phyloP scores from a whole-genome alignment of 108 stramenopile species.

The Cyclotella baltica region DNA sequence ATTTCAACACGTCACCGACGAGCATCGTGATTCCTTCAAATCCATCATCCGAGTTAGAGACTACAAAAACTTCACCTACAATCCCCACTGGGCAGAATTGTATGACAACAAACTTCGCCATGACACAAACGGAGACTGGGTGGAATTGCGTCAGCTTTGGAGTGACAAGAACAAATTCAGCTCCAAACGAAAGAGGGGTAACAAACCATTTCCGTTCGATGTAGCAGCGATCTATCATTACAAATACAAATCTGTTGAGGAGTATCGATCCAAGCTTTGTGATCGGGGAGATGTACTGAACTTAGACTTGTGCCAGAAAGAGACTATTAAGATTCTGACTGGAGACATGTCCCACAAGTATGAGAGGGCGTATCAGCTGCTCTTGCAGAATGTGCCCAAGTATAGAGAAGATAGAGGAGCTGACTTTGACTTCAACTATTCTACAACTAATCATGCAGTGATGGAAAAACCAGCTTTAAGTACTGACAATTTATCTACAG shows the following conservation, averaged over 20 bases:
- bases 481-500: slow-evolving; percentile 1
- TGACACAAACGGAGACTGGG: slow-evolving; percentile 7
- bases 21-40: slow-evolving; percentile 16
- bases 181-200: not conserved
- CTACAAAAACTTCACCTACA: slow-evolving; percentile 15
- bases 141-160: slow-evolving; percentile 9
- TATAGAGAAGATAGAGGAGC: not conserved
- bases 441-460: not conserved
- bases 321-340: not conserved
- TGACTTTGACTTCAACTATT: not conserved
- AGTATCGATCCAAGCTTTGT: slow-evolving; percentile 16
- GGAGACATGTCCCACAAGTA: slow-evolving; percentile 1
- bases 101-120: not conserved
- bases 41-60: slow-evolving; percentile 12
- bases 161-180: slow-evolving; percentile 1
- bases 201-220: not conserved
- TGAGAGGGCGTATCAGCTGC: slow-evolving; percentile 8
- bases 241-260: slow-evolving; percentile 23
- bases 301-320: slow-evolving; percentile 4
- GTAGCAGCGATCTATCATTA: slow-evolving; percentile 27
- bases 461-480: slow-evolving; percentile 2
- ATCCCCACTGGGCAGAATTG: slow-evolving; percentile 12
- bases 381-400: slow-evolving; percentile 2
- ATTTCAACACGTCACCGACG: slow-evolving; percentile 10
- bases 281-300: slow-evolving; percentile 10